Percentiles rank a stretch among this genome's conserved stretches.
Conservation (phyloP, 257 asterid species). For the Striga asiatica region DNA sequence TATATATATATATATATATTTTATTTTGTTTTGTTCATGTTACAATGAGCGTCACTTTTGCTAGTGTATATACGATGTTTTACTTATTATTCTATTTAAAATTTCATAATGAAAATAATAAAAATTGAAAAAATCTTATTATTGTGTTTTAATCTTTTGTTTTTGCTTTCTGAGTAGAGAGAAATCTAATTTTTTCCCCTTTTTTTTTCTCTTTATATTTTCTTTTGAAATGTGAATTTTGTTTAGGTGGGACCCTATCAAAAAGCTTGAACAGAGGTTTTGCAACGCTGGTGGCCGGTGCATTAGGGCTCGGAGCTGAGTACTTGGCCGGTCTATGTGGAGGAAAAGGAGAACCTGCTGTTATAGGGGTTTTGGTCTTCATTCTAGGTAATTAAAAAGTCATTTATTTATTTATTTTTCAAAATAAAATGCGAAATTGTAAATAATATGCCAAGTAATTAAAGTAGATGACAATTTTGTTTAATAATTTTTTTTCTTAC, state of each 20-base stretch:
- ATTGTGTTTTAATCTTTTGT: too few relatives aligned
- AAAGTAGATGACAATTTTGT: too few relatives aligned
- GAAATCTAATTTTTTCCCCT: too few relatives aligned
- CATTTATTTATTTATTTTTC: too few relatives aligned
- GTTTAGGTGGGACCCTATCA: constrained; percentile 54
- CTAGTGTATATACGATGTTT: background rate
- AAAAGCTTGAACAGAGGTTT: constrained; percentile 61
- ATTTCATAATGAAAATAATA: too few relatives aligned
- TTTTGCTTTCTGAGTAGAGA: too few relatives aligned
- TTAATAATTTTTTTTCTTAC: too few relatives aligned
- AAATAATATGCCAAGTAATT: too few relatives aligned
- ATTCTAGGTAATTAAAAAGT: constrained; percentile 54
- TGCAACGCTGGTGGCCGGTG: constrained; percentile 64
- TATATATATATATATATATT: too few relatives aligned
- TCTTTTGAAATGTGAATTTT: background rate
- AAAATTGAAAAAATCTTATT: background rate
- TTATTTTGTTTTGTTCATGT: too few relatives aligned
- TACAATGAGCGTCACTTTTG: too few relatives aligned
- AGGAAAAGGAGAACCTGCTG: constrained; percentile 47
- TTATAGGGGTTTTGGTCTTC: constrained; percentile 54
- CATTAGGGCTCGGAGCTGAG: constrained; percentile 67
- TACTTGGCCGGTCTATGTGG: constrained; percentile 52
- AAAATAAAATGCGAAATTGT: too few relatives aligned
- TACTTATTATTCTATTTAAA: background rate
- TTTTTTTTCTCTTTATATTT: background rate